Base-by-base conservation (phyloP, 1,284 basidiomycete species). In the Agroathelia rolfsii region DNA sequence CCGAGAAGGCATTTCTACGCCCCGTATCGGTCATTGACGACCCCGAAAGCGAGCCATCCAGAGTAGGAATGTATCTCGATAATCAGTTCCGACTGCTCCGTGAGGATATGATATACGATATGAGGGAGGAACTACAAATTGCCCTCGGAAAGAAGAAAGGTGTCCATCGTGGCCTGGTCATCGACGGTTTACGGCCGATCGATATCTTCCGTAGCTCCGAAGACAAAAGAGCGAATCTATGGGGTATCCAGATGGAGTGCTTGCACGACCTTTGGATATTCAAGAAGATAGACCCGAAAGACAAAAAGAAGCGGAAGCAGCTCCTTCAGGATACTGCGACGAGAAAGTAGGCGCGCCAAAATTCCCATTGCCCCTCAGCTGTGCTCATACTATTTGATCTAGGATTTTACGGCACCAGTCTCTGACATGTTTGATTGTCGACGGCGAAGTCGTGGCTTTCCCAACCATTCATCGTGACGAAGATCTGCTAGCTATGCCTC, bases 21-120 rank as follows among this genome's bases (percentile, higher is more conserved):
- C 54, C 58, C 1, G 56, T 58, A 9, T 42, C 50, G 2, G 50
- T 53, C 5, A 47, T 75, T 0, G 67, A 71, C 0, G 65, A 69
- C 17, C 54, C 62, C 1, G 41, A 50, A 8, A 56, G 49, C 0
- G 54, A 56, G 24, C 46, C 53, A 2, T 49, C 44, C 9, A 62
- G 69, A 6, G 41, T 59, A 2, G 50, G 60, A 1, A 54, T 61
- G 2, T 68, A 78, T 40, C 53, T 79, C 5, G 76, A 79, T 40
- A 76, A 76, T 35, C 73, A 74, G 36, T 80, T 74, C 43, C 66
- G 77, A 6, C 54, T 80, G 6, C 48, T 77, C 7, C 54, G 77
- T 3, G 77, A 79, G 43, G 77, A 80, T 35, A 74, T 80, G 70
- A 39, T 79, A 2, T 56, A 66, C 40, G 74, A 80, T 43, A 60